A percentile compares a stretch with the other conserved stretches of the same genome.
phyloP scores from a whole-genome alignment of 129 eudicot species.

The Dittrichia graveolens region DNA sequence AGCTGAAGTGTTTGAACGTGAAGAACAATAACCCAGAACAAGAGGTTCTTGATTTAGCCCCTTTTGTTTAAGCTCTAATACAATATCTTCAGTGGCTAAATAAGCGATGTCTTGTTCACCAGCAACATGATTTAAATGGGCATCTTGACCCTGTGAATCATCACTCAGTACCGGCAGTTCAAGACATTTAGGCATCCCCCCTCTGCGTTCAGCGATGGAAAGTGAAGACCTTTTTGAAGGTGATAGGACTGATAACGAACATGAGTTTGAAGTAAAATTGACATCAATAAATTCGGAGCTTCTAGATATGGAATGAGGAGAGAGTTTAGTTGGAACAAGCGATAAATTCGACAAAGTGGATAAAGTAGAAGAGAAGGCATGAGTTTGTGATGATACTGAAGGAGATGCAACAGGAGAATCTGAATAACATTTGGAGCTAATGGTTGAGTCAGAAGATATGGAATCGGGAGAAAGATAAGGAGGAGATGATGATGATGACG shows the following conservation, averaged over 20 bases:
- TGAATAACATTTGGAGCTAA: constrained; percentile 51
- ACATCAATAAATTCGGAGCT: constrained; percentile 64
- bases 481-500: constrained; percentile 45
- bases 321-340: constrained; percentile 55
- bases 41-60: constrained; percentile 26
- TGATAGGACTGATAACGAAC: constrained; percentile 34
- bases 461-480: constrained; percentile 66
- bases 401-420: constrained; percentile 67
- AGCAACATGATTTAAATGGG: no score
- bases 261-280: constrained; percentile 47
- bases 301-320: constrained; percentile 65
- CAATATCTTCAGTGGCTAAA: constrained; percentile 24
- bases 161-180: constrained; percentile 53
- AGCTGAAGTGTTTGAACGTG: constrained; percentile 12
- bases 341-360: constrained; percentile 53
- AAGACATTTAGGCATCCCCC: constrained; percentile 53
- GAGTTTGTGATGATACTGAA: constrained; percentile 28
- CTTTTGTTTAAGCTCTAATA: constrained; percentile 21
- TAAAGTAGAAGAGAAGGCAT: constrained; percentile 40
- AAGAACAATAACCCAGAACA: constrained; percentile 31
- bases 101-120: background rate
- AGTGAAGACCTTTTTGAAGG: constrained; percentile 57
- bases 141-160: constrained; percentile 32
- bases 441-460: constrained; percentile 62
- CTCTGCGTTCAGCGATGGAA: constrained; percentile 88